Base-by-base conservation (phyloP, 345 rosid genomes). In the Moringa oleifera region DNA sequence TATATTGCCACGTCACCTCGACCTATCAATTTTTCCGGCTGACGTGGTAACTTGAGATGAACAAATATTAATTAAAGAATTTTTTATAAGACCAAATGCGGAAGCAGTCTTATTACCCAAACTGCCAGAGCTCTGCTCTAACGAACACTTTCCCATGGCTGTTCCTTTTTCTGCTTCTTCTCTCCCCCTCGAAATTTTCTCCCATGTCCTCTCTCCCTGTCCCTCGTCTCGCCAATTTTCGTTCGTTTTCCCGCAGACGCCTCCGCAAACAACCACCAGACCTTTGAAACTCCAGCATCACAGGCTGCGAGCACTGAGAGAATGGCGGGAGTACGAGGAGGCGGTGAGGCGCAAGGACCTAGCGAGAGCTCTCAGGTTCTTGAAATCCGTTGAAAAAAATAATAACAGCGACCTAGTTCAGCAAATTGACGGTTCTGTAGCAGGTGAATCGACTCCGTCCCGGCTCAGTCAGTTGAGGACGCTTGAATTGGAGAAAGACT, bases 311-410 rank as follows among this genome's bases (percentile, higher is more conserved):
- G 90, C 85, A 36, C 64, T 91, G 16, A 73, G 75, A 59, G 92
- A 85, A 64, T 92, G 95, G 98, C 74, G 72, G 25, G 96, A 92
- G 51, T 92, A 89, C 72, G 95, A 89, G 66, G 95, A 89, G 18
- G 98, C 98, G 2, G 86, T 92, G 61, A 82, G 77, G 78, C 81
- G 79, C 31, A 92, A 92, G 75, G 96, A 91, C 83, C 86, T 88
- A 7, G 87, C 87, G 15, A 80, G 80, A 22, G 98, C 98, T 72
- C 85, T 92, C 20, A 74, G 89, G 62, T 85, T 85, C 72, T 80
- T 92, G 76, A 89, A 77, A 67, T 79, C 89, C 53, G 18, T 75
- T 8, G 79, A 89, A 58, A 37, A 55, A 18, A 63, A 61, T 4
- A 62, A 65, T 36, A 49, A 54, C 37, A 58, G 24, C 63, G 61